Evolutionary conservation across 208 protist species (phyloP), one percentile per base, ranked within the genome.

Genomic region (Leptomonas seymouri): DNA sequence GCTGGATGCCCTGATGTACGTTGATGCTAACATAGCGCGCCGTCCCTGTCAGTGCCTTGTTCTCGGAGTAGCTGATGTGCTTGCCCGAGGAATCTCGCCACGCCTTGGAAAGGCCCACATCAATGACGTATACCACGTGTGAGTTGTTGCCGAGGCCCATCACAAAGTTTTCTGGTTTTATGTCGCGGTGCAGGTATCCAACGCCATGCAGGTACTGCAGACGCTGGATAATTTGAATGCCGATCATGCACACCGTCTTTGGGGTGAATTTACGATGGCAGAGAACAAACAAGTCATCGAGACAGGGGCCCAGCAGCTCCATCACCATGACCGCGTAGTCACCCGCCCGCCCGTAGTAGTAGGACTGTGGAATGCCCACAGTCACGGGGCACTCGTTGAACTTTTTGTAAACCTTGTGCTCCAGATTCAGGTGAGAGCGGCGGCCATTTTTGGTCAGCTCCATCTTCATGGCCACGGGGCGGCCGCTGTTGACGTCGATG

Each of bases 301-400:
- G 84, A 54, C 84, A 97, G 14, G 98, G 98, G 0, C 99, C 99
- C 0, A 99, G 85, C 12, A 99, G 80, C 53, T 99, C 98, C 82
- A 99, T 99, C 25, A 99, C 98, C 84, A 99, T 96, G 15, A 99
- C 97, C 64, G 99, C 99, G 77, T 99, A 99, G 44, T 99, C 96
- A 1, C 97, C 98, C 41, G 98, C 97, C 6, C 90, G 51, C 2
- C 98, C 98, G 76, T 86, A 99, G 79, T 95, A 99, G 72, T 93
- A 94, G 1, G 99, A 84, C 28, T 89, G 74, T 0, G 98, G 98
- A 28, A 99, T 97, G 31, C 99, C 99, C 9, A 98, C 86, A 31
- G 79, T 80, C 20, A 82, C 54, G 2, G 72, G 68, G 54, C 77
- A 83, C 28, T 82, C 82, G 59, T 92, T 89, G 31, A 97, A 80